Percentiles rank a stretch among this genome's conserved stretches.
phyloP scores from a whole-genome alignment of 306 rosid genomes.

The Fragaria vesca region DNA sequence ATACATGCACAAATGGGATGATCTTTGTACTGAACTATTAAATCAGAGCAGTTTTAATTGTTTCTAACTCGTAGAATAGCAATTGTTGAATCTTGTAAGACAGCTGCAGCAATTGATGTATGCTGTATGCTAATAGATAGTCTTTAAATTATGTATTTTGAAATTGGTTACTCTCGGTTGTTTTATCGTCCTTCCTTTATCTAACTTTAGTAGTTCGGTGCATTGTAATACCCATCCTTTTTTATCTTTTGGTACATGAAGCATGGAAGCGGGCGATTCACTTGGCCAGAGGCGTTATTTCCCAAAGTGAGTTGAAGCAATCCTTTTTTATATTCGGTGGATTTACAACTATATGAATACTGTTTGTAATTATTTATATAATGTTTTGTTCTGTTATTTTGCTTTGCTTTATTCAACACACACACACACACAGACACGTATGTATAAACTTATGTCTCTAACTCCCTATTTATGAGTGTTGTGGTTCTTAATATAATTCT shows the following conservation, averaged over 20 bases:
- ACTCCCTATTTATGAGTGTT: not conserved
- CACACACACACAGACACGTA: too few relatives aligned
- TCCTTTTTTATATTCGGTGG: conserved; percentile 16
- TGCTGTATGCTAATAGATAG: not conserved
- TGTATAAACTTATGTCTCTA: too few relatives aligned
- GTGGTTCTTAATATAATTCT: not conserved
- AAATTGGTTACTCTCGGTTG: not conserved
- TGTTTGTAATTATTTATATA: conserved; percentile 11
- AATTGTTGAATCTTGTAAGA: not conserved
- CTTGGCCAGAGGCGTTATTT: conserved; percentile 53
- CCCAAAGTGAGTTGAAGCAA: conserved; percentile 63
- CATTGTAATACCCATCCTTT: not conserved
- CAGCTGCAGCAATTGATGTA: not conserved
- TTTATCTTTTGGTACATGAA: conserved; percentile 19
- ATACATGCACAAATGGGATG: not conserved
- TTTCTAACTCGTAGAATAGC: not conserved
- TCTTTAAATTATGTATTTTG: not conserved
- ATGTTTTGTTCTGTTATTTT: conserved; percentile 7
- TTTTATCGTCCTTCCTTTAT: not conserved
- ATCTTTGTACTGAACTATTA: not conserved
- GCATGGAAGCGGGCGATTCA: conserved; percentile 43
- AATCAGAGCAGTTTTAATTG: not conserved
- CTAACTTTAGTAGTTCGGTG: not conserved
- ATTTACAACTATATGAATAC: conserved; percentile 11
- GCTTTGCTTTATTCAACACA: not conserved